These are phyloP conservation scores for Lactarius vividus DNA, from an alignment of 768 basidiomycete genomes.

Conservation along the genomic window DNA sequence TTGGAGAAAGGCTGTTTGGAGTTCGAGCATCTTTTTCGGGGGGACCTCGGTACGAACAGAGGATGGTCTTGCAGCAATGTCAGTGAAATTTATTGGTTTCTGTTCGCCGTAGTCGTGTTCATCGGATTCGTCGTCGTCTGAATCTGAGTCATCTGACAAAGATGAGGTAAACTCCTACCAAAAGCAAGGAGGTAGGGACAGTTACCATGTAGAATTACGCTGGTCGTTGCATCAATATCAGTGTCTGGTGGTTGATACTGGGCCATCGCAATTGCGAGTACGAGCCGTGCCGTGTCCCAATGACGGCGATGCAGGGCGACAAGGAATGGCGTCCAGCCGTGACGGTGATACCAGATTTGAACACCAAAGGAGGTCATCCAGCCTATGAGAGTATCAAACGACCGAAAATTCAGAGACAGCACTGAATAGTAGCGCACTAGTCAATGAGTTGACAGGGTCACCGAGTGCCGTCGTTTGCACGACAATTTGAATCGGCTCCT, in stretches of 20 bases:
- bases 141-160: constrained; percentile 17
- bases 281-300: constrained; percentile 56
- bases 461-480: constrained; percentile 34
- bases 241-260: constrained; percentile 47
- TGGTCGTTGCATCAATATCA: constrained; percentile 31
- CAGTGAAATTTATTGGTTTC: constrained; percentile 47
- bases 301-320: constrained; percentile 48
- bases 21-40: constrained; percentile 40
- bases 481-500: constrained; percentile 44
- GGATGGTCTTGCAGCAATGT: constrained; percentile 51
- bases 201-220: constrained; percentile 25
- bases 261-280: constrained; percentile 53
- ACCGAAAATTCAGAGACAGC: not conserved
- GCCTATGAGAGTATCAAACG: constrained; percentile 33
- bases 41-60: constrained; percentile 40
- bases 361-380: too few relatives aligned
- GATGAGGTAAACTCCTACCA: not conserved
- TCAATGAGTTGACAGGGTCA: constrained; percentile 11
- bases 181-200: constrained; percentile 34
- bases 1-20: not conserved
- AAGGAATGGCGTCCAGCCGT: constrained; percentile 43
- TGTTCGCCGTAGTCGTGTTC: constrained; percentile 38
- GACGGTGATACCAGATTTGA: too few relatives aligned
- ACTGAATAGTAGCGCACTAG: constrained; percentile 7
- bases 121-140: constrained; percentile 32